Base-by-base conservation (phyloP, 257 asterid genomes). In the Solanum piurae region DNA sequence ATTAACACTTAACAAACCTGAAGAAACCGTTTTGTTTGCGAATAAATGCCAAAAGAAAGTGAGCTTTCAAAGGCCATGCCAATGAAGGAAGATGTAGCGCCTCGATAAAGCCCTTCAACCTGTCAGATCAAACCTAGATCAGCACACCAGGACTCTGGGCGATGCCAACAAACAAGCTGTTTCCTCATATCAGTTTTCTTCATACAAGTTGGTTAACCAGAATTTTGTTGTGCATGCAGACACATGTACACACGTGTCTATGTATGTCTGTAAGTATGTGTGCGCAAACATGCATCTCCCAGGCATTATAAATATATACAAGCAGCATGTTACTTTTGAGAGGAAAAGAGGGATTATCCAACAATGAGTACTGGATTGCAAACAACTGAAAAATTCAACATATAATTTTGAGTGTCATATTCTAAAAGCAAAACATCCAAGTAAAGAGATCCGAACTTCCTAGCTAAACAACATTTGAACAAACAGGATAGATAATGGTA, bases 41-140 rank as follows among this genome's bases (percentile, higher is more conserved):
- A 95, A 92, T 95, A 97, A 87, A 95, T 92, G 89, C 99, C 99
- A 89, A 95, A 97, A 83, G 92, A 93, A 86, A 97, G 96, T 87
- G 99, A 95, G 88, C 98, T 94, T 92, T 97, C 99, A 86, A 95
- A 89, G 83, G 99, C 97, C 98, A 97, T 93, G 77, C 98, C 98
- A 71, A 95, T 90, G 88, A 97, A 95, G 52, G 99, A 95, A 90
- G 98, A 91, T 71, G 99, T 93, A 25, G 98, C 98, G 52, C 99
- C 98, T 66, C 96, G 93, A 86, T 96, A 97, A 72, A 95, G 96
- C 86, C 99, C 99, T 93, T 93, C 92, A 87, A 95, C 95, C 98
- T 94, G 93, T 88, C 89, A 90, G 85, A 75, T 40, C 60, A 25
- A 77, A 77, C 18, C 36, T 42, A 77, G 62, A 42, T 77, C 37